These are phyloP conservation scores for Lichtheimia hyalospora DNA, from an alignment of 371 early-diverging fungal species.

Conservation along the genomic window DNA sequence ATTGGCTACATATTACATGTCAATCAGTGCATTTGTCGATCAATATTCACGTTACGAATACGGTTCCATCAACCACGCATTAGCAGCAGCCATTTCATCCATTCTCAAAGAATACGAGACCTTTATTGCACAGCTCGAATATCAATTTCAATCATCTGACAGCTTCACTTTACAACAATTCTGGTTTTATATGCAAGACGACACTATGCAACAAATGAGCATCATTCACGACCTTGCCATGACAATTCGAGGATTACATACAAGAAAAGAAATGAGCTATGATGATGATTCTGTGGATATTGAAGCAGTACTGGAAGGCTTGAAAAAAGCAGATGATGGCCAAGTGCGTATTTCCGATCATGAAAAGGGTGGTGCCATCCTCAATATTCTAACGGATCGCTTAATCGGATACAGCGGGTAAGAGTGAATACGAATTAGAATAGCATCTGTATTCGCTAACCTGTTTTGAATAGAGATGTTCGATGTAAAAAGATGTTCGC, in stretches of 20 bases:
- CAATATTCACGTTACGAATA: constrained; percentile 74
- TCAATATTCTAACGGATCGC: constrained; percentile 63
- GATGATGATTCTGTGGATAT: constrained; percentile 24
- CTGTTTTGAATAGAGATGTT: constrained; percentile 56
- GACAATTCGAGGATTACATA: constrained; percentile 39
- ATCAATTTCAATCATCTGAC: constrained; percentile 70
- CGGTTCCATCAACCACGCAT: constrained; percentile 89
- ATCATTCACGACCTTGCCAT: constrained; percentile 64
- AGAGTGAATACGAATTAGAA: background rate
- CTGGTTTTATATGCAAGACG: constrained; percentile 84
- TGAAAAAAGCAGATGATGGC: constrained; percentile 28
- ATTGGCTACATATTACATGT: constrained; percentile 70
- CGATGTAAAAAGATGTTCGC: constrained; percentile 74
- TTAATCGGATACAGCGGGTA: constrained; percentile 68
- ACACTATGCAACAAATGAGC: constrained; percentile 65
- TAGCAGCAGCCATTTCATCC: constrained; percentile 75
- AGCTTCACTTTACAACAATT: constrained; percentile 87
- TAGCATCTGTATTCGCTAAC: background rate
- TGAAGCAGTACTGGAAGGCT: constrained; percentile 53
- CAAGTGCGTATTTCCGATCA: constrained; percentile 45
- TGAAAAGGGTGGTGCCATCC: constrained; percentile 63
- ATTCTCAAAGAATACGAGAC: constrained; percentile 82
- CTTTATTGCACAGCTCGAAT: constrained; percentile 89
- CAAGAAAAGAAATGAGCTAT: background rate
- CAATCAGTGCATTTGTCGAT: constrained; percentile 73